Base-by-base conservation (phyloP, 1,139 yeast genomes). In the Yamadazyma friedrichii region DNA sequence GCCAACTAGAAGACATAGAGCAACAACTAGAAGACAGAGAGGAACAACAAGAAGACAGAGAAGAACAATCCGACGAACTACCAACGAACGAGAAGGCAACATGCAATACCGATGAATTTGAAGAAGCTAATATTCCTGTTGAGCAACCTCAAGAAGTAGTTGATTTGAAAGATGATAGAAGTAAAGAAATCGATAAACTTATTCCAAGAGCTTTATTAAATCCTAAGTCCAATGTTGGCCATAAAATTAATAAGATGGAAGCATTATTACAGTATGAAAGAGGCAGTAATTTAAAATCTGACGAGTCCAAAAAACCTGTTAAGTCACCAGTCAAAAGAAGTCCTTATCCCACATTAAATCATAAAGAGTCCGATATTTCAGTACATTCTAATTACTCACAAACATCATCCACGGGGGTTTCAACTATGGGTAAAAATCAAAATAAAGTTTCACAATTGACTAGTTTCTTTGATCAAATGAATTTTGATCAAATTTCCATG, bases 401-500 rank as follows among this genome's bases (percentile, higher is more conserved):
- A 31, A 15, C 33, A 15, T 42, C 44, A 22, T 15, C 24, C 29
- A 26, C 37, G 27, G 12, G 15, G 11, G 13, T 5, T n/a, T 6
- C n/a, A n/a, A 20, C 34, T n/a, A 33, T 25, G 15, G 24, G 33
- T 33, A 17, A 30, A 11, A 3, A 22, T 32, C 59, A 53, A 31
- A 64, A 55, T 40, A 67, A 67, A 42, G 94, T 85, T 1, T 74
- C 78, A 41, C 82, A 82, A 49, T 60, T 85, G 42, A 84, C 91
- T 0, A 79, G 70, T 45, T 81, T 78, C 51, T 85, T 84, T 62
- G 87, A 86, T 54, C 84, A 81, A 51, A 76, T 82, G 65, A 93
- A 88, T 54, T 82, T 87, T 51, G 95, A 86, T 50, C 88, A 86
- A 44, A 68, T 88, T 13, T 87, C 96, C 0, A 72, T 76, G 52